Conservation (phyloP, 805 yeast genomes). For the Saccharomyces paradoxus region DNA sequence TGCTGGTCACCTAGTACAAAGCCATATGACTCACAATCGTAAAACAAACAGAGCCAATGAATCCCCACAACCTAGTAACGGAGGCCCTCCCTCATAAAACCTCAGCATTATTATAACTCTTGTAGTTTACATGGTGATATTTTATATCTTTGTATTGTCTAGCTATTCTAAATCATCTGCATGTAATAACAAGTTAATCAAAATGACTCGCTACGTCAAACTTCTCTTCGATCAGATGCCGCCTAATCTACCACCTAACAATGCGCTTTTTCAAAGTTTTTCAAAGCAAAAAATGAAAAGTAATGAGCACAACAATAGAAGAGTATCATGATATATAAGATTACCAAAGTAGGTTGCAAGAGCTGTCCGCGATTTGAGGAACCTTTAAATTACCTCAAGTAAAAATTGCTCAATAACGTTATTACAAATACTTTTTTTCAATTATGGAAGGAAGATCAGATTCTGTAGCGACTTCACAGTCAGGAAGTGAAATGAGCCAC, state of each 20-base stretch:
- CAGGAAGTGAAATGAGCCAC: not conserved
- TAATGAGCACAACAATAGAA: not conserved
- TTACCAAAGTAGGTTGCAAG: not conserved
- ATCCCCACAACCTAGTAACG: not conserved
- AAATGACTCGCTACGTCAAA: not conserved
- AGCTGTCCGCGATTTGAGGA: not conserved
- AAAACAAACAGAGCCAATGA: not conserved
- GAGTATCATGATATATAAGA: not conserved
- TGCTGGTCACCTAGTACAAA: conserved; percentile 95
- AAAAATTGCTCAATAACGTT: not conserved
- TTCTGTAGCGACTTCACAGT: not conserved
- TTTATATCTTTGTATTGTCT: not conserved
- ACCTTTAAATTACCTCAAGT: not conserved
- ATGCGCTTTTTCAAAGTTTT: not conserved
- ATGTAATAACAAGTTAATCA: not conserved
- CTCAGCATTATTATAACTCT: not conserved
- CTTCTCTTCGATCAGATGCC: not conserved
- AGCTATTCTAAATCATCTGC: not conserved
- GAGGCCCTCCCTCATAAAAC: not conserved
- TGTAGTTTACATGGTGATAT: not conserved
- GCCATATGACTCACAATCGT: conserved; percentile 95
- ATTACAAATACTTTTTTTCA: not conserved
- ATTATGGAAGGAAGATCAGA: not conserved
- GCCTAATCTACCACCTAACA: not conserved
- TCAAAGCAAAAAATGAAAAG: not conserved